Conservation (phyloP, 1,284 basidiomycete species). For the Waitea zeae region DNA sequence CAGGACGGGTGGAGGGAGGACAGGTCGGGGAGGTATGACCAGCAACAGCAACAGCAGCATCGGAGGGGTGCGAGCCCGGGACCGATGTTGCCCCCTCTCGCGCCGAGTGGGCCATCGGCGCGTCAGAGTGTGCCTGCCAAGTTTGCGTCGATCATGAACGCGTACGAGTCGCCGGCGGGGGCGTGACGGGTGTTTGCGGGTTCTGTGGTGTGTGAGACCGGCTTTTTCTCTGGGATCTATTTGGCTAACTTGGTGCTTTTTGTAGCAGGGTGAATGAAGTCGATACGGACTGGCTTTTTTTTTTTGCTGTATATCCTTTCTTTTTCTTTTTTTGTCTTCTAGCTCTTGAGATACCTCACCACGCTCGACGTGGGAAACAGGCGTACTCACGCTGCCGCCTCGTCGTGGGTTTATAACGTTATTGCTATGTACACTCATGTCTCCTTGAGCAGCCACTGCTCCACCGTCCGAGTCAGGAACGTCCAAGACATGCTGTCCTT, state of each 20-base stretch:
- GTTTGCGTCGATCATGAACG: conserved; percentile 1
- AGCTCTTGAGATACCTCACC: not conserved
- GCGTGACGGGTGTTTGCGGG: not conserved
- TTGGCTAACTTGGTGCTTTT: no score
- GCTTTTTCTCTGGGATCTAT: no score
- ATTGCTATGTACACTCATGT: no score
- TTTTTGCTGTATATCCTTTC: not conserved
- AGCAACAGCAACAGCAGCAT: no score
- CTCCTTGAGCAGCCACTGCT: no score
- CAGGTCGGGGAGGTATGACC: no score
- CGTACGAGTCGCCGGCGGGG: not conserved
- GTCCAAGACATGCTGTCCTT: not conserved
- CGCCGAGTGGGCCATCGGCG: no score
- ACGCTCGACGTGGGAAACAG: not conserved
- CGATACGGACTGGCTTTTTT: not conserved
- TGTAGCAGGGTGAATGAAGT: no score
- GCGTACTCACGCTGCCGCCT: not conserved
- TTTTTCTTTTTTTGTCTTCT: not conserved
- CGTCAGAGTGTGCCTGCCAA: no score
- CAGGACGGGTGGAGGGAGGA: no score
- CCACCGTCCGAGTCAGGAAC: not conserved
- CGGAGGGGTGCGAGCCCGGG: no score
- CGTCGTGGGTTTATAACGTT: not conserved
- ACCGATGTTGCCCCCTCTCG: no score
- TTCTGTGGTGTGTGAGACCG: not conserved